Evolutionary conservation across 768 basidiomycete species (phyloP).

Genomic region (Lactarius quietus): DNA sequence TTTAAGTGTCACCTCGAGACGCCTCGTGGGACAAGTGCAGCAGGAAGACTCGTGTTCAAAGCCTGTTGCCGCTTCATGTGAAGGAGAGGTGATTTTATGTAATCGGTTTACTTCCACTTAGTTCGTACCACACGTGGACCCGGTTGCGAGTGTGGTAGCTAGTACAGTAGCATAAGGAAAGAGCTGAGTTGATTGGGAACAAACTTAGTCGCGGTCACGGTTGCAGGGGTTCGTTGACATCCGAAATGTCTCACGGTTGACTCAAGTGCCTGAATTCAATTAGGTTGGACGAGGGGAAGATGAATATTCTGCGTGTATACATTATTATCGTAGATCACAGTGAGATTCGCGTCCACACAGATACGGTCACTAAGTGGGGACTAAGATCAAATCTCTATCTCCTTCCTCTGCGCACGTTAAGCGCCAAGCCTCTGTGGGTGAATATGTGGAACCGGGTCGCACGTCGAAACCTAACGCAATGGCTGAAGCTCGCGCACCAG

Average conservation of each 20-base stretch:
- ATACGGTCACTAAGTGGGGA: background rate
- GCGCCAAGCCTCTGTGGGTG: background rate
- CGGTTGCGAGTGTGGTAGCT: background rate
- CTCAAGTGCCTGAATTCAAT: background rate
- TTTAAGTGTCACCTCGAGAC: constrained; percentile 10
- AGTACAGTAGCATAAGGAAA: too few species aligned
- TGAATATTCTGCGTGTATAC: background rate
- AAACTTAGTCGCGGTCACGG: background rate
- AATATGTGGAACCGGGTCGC: background rate
- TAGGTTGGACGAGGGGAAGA: background rate
- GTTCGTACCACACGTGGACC: background rate
- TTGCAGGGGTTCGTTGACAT: too few species aligned
- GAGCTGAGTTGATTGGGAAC: background rate
- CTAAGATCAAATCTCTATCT: background rate
- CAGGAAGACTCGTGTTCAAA: constrained; percentile 8
- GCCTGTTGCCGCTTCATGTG: background rate
- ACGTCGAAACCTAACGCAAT: background rate
- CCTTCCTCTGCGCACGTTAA: background rate
- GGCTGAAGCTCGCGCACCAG: background rate
- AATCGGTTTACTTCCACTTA: background rate
- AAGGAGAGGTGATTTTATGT: constrained; percentile 1
- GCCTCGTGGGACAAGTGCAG: constrained; percentile 19
- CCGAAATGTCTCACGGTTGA: background rate
- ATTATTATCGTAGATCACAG: background rate
- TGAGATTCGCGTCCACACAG: background rate